phyloP scores from a whole-genome alignment of 345 rosid genomes.

The Citrus sinensis region DNA sequence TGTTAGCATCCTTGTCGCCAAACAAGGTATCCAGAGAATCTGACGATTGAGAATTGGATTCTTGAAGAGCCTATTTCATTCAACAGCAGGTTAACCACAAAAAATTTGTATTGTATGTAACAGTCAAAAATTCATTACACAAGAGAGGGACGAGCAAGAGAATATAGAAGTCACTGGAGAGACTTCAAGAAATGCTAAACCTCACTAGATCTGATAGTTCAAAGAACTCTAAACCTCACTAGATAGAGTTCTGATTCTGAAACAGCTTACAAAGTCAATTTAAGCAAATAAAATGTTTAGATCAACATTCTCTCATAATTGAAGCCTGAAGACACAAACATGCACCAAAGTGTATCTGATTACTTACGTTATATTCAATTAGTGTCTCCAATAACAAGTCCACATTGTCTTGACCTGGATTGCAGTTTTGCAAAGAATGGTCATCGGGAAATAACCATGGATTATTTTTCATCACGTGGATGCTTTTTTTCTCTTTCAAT shows the following conservation, averaged over 20 bases:
- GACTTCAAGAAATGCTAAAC: background rate
- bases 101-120: background rate
- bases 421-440: conserved; percentile 15
- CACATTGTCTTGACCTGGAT: conserved; percentile 62
- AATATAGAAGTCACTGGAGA: background rate
- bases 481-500: conserved; percentile 3
- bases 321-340: background rate
- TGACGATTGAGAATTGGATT: conserved; percentile 27
- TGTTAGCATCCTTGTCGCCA: conserved; percentile 31
- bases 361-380: conserved; percentile 47
- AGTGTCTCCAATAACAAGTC: conserved; percentile 76
- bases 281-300: background rate
- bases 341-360: background rate
- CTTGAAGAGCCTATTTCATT: conserved; percentile 33
- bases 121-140: background rate
- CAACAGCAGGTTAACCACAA: conserved; percentile 11
- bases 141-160: background rate
- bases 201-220: background rate
- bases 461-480: background rate
- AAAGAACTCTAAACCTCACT: background rate
- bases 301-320: background rate
- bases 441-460: background rate
- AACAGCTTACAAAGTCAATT: background rate
- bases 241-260: background rate
- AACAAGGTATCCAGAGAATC: conserved; percentile 38